A percentile compares a stretch with the other conserved stretches of the same genome.
phyloP scores from a whole-genome alignment of 2,329 filamentous ascomycete genomes.

The Tolypocladium cylindrosporum region DNA sequence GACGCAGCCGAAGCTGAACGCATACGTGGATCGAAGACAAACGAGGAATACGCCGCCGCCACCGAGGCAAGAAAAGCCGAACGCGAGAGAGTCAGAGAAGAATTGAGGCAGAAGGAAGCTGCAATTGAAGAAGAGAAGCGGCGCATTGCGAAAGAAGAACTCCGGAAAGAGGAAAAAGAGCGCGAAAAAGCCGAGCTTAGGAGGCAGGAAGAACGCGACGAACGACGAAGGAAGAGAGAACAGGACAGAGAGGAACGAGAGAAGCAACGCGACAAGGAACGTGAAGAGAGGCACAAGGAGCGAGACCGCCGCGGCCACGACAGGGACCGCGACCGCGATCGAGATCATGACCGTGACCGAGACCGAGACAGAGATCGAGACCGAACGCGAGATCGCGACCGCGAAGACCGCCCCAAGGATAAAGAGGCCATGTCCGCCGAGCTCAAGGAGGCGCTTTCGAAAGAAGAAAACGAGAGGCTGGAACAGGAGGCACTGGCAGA shows the following conservation, averaged over 20 bases:
- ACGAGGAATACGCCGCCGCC: constrained; percentile 63
- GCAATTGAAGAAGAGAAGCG: constrained; percentile 53
- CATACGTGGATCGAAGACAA: constrained; percentile 57
- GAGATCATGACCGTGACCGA: constrained; percentile 19
- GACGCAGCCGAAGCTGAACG: constrained; percentile 59
- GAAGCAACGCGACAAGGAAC: constrained; percentile 26
- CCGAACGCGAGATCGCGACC: constrained; percentile 17
- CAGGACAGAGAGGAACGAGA: constrained; percentile 36
- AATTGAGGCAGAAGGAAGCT: constrained; percentile 47
- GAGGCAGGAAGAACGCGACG: constrained; percentile 39
- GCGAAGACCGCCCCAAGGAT: constrained; percentile 22
- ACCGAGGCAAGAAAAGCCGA: constrained; percentile 49
- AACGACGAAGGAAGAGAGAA: constrained; percentile 39
- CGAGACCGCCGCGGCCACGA: constrained; percentile 24
- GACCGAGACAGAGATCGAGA: constrained; percentile 20
- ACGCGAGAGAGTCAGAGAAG: constrained; percentile 51
- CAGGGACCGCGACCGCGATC: constrained; percentile 15
- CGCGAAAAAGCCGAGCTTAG: constrained; percentile 39
- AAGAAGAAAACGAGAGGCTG: constrained; percentile 47
- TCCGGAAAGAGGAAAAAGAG: constrained; percentile 37
- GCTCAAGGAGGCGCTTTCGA: constrained; percentile 43
- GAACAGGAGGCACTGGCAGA: constrained; percentile 50
- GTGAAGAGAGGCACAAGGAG: constrained; percentile 26
- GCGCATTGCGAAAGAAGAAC: constrained; percentile 47
- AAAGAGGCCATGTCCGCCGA: constrained; percentile 32